Conservation (phyloP, 768 basidiomycete species). For the Sarcodon aspratus region DNA sequence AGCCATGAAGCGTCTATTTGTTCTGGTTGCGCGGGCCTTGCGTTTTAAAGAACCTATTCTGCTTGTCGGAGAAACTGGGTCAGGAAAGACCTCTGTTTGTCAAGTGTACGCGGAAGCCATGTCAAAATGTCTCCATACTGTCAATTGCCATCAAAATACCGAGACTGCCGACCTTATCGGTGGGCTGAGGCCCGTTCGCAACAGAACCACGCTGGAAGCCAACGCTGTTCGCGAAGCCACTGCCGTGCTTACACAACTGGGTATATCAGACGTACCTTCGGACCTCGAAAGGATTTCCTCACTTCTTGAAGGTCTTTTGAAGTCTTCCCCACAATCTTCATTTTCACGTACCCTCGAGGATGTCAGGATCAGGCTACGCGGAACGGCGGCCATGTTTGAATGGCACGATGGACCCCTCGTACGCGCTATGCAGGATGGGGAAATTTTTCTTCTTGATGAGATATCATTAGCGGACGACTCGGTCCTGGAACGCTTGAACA, state of each 20-base stretch:
- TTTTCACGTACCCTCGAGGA: conserved; percentile 24
- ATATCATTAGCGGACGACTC: conserved; percentile 98
- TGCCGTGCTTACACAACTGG: conserved; percentile 28
- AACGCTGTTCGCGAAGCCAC: conserved; percentile 35
- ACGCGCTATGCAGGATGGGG: conserved; percentile 78
- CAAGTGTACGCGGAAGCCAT: conserved; percentile 72
- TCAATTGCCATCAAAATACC: conserved; percentile 97
- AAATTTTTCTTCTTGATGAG: conserved; percentile 88
- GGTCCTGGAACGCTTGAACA: conserved; percentile 92
- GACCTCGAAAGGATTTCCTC: conserved; percentile 7
- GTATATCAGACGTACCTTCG: conserved; percentile 6
- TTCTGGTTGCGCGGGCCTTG: conserved; percentile 75
- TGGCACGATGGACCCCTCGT: conserved; percentile 98
- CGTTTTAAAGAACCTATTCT: conserved; percentile 89
- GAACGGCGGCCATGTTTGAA: conserved; percentile 75
- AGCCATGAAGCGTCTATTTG: conserved; percentile 85
- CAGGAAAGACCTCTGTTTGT: conserved; percentile 95
- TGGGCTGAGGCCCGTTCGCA: conserved; percentile 80
- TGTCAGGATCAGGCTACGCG: conserved; percentile 32
- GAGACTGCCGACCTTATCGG: conserved; percentile 97
- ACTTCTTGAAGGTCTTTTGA: conserved; percentile 7
- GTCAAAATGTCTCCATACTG: conserved; percentile 46
- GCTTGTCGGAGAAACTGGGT: conserved; percentile 94
- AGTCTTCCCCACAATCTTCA: conserved; percentile 5
- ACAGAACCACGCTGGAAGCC: conserved; percentile 45